A percentile compares a stretch with the other conserved stretches of the same genome.
phyloP scores from a whole-genome alignment of 495 filamentous ascomycete genomes.

The Platismatia glauca region DNA sequence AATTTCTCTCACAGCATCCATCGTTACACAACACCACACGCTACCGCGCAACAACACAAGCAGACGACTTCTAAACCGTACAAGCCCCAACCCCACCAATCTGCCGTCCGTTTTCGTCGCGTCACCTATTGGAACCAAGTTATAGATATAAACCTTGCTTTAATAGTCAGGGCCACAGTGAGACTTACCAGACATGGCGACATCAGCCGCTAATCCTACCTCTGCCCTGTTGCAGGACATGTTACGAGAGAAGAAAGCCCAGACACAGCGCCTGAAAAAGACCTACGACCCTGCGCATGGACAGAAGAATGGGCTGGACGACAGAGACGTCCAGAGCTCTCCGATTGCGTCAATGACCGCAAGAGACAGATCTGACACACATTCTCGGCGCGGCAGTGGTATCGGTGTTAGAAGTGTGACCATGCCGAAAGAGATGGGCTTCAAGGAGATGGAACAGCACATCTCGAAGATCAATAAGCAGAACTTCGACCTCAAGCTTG shows the following conservation, averaged over 20 bases:
- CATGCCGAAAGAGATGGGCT: constrained; percentile 40
- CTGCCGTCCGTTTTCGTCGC: neutral
- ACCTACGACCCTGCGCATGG: constrained; percentile 25
- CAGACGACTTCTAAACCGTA: neutral
- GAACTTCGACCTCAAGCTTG: constrained; percentile 85
- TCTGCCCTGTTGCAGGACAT: constrained; percentile 40
- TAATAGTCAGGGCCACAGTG: neutral
- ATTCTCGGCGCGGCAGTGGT: constrained; percentile 32
- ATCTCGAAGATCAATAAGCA: constrained; percentile 66
- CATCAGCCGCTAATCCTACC: constrained; percentile 30
- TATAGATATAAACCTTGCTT: neutral
- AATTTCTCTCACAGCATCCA: neutral
- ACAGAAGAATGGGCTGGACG: constrained; percentile 23
- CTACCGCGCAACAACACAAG: neutral
- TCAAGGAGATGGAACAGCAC: constrained; percentile 45
- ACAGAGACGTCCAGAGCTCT: constrained; percentile 25
- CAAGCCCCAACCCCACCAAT: neutral
- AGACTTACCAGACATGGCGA: neutral
- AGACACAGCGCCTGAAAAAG: constrained; percentile 32
- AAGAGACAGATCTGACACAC: constrained; percentile 31
- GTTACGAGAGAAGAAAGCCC: constrained; percentile 35
- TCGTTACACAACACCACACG: neutral
- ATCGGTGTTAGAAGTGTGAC: constrained; percentile 27
- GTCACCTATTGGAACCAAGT: neutral
- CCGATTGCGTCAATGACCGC: constrained; percentile 24